Conservation (phyloP, 768 basidiomycete species). For the Serendipita sp. region DNA sequence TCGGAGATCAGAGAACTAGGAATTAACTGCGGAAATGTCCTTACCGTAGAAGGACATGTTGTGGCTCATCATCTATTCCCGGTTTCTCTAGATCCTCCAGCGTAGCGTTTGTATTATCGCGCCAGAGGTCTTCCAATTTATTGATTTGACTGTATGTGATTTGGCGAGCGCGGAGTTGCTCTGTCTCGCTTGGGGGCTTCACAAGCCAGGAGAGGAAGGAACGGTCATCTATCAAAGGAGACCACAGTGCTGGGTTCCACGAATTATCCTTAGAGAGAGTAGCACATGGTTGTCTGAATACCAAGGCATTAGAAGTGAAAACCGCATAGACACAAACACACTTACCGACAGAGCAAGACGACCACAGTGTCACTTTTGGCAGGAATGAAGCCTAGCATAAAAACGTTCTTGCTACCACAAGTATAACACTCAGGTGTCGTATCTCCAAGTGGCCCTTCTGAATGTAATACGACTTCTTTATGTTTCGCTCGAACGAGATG, state of each 20-base stretch:
- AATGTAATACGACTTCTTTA: conserved; percentile 94
- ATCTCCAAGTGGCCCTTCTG: conserved; percentile 88
- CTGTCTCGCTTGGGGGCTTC: conserved; percentile 89
- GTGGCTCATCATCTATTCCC: conserved; percentile 94
- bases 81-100: conserved; percentile 95
- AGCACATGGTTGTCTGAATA: conserved; percentile 82
- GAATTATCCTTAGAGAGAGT: conserved; percentile 95
- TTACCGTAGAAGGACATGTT: conserved; percentile 60
- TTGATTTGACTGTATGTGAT: conserved; percentile 96
- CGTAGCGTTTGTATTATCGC: conserved; percentile 86
- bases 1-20: neutral
- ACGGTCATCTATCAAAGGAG: conserved; percentile 94
- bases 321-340: conserved; percentile 11
- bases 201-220: conserved; percentile 99
- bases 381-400: conserved; percentile 98
- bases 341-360: conserved; percentile 86
- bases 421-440: conserved; percentile 98
- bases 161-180: conserved; percentile 89
- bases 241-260: conserved; percentile 97
- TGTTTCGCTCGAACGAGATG: conserved; percentile 98
- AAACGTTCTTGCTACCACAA: conserved; percentile 98
- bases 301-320: conserved; percentile 4
- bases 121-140: conserved; percentile 93
- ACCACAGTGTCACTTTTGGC: conserved; percentile 99
- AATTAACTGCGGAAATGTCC: conserved; percentile 1